These are phyloP conservation scores for Magnaporthiopsis poae DNA, from an alignment of 2,329 filamentous ascomycete genomes.

Conservation along the genomic window DNA sequence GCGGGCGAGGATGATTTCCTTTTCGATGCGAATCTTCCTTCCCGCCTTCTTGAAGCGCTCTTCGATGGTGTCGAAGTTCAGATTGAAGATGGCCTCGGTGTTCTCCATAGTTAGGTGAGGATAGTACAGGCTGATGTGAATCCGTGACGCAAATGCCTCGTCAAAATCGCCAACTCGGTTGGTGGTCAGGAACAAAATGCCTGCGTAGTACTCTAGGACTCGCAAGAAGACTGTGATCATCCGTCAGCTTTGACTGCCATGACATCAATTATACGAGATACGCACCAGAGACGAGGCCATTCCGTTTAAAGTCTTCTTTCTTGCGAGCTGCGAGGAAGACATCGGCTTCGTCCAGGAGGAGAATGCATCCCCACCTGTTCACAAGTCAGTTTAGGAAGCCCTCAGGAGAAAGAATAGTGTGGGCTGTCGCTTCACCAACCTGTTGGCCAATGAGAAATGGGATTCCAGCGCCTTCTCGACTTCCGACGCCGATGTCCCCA, in stretches of 20 bases:
- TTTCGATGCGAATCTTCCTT: constrained; percentile 14
- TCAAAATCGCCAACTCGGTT: constrained; percentile 32
- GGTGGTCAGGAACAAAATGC: constrained; percentile 30
- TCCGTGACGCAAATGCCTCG: constrained; percentile 29
- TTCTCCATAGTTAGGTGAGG: constrained; percentile 13
- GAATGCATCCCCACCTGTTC: constrained; percentile 16
- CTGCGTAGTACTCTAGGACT: constrained; percentile 26
- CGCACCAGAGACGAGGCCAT: constrained; percentile 21
- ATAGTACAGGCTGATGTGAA: constrained; percentile 28
- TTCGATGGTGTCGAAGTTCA: constrained; percentile 4
- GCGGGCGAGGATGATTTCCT: constrained; percentile 15
- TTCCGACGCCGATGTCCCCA: constrained; percentile 22
- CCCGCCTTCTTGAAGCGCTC: constrained; percentile 4
- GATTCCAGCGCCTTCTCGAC: constrained; percentile 21
- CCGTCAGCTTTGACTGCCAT: neutral
- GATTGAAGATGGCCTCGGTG: constrained; percentile 14
- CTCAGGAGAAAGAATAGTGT: no score
- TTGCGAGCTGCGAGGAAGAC: constrained; percentile 16
- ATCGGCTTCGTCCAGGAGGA: constrained; percentile 19
- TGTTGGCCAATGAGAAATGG: constrained; percentile 14
- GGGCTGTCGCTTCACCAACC: no score
- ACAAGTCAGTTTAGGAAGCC: no score
- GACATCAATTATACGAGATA: neutral
- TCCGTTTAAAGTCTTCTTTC: constrained; percentile 19
- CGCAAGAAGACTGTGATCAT: constrained; percentile 22